Conservation (phyloP, 1,139 yeast species). For the Oligophagozyma castellii region DNA sequence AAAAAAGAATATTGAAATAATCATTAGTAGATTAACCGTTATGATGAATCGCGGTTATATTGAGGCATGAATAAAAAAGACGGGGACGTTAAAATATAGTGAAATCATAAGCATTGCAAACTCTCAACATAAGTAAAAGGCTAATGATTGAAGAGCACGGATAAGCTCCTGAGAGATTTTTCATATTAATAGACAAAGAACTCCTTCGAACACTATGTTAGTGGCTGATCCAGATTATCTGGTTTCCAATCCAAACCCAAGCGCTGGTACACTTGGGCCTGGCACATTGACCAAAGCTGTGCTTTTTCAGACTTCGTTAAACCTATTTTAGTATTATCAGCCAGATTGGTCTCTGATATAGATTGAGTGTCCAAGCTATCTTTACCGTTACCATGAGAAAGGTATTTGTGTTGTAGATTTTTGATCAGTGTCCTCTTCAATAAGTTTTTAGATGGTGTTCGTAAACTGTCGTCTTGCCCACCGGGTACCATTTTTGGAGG, state of each 20-base stretch:
- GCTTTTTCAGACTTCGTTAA: constrained; percentile 42
- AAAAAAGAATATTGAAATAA: no score
- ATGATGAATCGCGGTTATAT: no score
- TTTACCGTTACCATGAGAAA: constrained; percentile 2
- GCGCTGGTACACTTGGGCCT: constrained; percentile 38
- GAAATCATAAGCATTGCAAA: no score
- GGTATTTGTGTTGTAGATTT: constrained; percentile 13
- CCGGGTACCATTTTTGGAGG: constrained; percentile 21
- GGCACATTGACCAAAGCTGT: constrained; percentile 46
- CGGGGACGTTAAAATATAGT: no score
- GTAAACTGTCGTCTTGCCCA: constrained; percentile 3
- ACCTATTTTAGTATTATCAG: constrained; percentile 16
- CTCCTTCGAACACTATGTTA: no score
- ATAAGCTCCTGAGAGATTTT: no score
- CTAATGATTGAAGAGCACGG: background rate
- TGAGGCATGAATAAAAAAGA: no score
- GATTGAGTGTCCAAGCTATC: constrained; percentile 2
- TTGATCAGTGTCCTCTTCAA: constrained; percentile 19
- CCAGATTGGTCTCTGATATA: constrained; percentile 1
- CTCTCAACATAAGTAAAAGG: background rate
- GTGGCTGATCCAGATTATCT: no score
- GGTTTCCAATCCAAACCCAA: constrained; percentile 49
- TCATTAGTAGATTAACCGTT: no score
- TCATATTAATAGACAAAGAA: no score
- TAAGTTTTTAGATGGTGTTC: constrained; percentile 6